Percentiles rank a stretch among this genome's conserved stretches.
These are phyloP conservation scores for Pythium diclinum DNA, from an alignment of 352 stramenopile species.

Conservation along the genomic window DNA sequence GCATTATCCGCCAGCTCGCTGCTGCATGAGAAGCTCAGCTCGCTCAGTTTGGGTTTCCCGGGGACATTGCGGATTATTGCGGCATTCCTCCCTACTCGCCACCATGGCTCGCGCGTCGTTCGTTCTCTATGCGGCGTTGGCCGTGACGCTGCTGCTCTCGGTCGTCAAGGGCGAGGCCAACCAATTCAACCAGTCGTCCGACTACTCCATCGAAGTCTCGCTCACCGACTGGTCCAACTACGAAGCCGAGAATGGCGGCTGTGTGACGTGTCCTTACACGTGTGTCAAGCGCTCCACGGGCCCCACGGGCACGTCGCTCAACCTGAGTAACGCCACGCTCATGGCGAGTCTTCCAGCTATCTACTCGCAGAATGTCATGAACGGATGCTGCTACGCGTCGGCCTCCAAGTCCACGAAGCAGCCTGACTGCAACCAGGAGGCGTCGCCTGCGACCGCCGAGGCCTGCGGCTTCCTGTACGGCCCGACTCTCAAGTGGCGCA, in stretches of 20 bases:
- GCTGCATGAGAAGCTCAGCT: neutral
- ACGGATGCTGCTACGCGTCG: slow-evolving; percentile 80
- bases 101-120: slow-evolving; percentile 18
- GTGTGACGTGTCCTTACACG: slow-evolving; percentile 85
- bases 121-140: slow-evolving; percentile 26
- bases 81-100: no score
- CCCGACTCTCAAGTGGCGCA: slow-evolving; percentile 81
- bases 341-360: slow-evolving; percentile 65
- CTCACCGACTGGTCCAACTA: slow-evolving; percentile 84
- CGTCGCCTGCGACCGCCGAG: slow-evolving; percentile 55
- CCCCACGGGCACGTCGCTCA: slow-evolving; percentile 77
- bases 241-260: slow-evolving; percentile 66
- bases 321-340: slow-evolving; percentile 72
- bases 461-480: slow-evolving; percentile 83
- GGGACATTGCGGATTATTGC: slow-evolving; percentile 3
- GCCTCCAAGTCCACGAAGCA: slow-evolving; percentile 39
- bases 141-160: slow-evolving; percentile 19
- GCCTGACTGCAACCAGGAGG: slow-evolving; percentile 60
- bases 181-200: slow-evolving; percentile 68
- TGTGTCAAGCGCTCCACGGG: slow-evolving; percentile 70
- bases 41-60: slow-evolving; percentile 22
- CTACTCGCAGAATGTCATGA: slow-evolving; percentile 61
- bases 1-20: neutral
- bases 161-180: slow-evolving; percentile 21
- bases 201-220: slow-evolving; percentile 66